Percentiles rank a stretch among this genome's conserved stretches.
Evolutionary conservation across 2,329 filamentous ascomycete genomes (phyloP).

Genomic region (Xylariales sp.): DNA sequence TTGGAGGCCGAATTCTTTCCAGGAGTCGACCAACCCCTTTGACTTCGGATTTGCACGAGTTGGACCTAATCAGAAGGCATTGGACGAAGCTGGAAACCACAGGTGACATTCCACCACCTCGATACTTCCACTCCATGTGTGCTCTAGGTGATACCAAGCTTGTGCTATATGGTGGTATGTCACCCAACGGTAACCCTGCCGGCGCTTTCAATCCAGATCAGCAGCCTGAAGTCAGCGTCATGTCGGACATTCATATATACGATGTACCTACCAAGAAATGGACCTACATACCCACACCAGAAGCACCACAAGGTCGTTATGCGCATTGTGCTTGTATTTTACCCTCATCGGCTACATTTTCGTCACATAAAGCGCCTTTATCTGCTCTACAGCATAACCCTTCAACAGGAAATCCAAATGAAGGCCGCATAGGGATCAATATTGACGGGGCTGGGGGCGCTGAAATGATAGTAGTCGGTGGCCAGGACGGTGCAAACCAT

Average conservation of each 20-base stretch:
- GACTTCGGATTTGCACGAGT: slow-evolving; percentile 86
- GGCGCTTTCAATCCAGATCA: slow-evolving; percentile 49
- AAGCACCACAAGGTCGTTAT: slow-evolving; percentile 89
- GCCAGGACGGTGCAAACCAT: slow-evolving; percentile 95
- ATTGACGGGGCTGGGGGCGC: slow-evolving; percentile 89
- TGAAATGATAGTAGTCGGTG: slow-evolving; percentile 95
- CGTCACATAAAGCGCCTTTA: slow-evolving; percentile 76
- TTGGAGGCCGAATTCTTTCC: slow-evolving; percentile 85
- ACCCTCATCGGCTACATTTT: slow-evolving; percentile 81
- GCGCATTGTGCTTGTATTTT: slow-evolving; percentile 93
- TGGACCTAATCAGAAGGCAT: slow-evolving; percentile 85
- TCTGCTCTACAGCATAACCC: slow-evolving; percentile 90
- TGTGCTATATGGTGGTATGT: slow-evolving; percentile 98
- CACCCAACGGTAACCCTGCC: slow-evolving; percentile 59
- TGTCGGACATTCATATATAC: slow-evolving; percentile 97
- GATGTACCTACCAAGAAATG: slow-evolving; percentile 79
- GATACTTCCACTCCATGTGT: slow-evolving; percentile 97
- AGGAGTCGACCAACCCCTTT: slow-evolving; percentile 73
- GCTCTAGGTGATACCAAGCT: slow-evolving; percentile 90
- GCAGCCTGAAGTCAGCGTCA: slow-evolving; percentile 86
- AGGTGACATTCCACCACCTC: slow-evolving; percentile 82
- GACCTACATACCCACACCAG: slow-evolving; percentile 76
- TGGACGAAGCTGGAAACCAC: slow-evolving; percentile 86
- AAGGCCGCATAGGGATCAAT: slow-evolving; percentile 81
- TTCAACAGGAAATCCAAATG: slow-evolving; percentile 75